Percentiles rank a stretch among this genome's conserved stretches.
Conservation (phyloP, 306 rosid genomes). For the Hippophae gyantsensis region DNA sequence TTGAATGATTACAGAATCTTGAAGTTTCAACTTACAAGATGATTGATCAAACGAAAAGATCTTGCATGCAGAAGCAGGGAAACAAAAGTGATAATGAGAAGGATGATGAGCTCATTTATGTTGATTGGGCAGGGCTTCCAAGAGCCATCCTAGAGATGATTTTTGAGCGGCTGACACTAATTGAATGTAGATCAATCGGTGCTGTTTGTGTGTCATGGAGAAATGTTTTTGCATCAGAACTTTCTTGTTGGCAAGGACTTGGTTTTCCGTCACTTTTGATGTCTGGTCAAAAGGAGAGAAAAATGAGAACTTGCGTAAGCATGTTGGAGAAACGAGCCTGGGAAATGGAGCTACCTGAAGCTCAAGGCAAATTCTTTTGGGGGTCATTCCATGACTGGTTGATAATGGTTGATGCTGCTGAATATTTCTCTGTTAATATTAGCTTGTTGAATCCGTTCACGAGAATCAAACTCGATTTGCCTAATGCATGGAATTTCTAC, state of each 20-base stretch:
- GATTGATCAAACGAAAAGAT: constrained; percentile 26
- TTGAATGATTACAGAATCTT: constrained; percentile 9
- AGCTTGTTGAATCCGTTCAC: constrained; percentile 49
- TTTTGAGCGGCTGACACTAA: constrained; percentile 25
- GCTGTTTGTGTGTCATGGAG: constrained; percentile 55
- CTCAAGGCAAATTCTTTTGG: constrained; percentile 43
- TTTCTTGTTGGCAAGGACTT: constrained; percentile 32
- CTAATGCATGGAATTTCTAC: constrained; percentile 49
- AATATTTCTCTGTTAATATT: constrained; percentile 28
- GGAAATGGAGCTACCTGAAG: constrained; percentile 41
- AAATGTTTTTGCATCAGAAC: constrained; percentile 30
- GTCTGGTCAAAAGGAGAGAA: constrained; percentile 41
- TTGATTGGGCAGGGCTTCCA: constrained; percentile 43
- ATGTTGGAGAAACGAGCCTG: constrained; percentile 43
- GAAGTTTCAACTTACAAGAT: constrained; percentile 21
- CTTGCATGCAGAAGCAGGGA: constrained; percentile 18
- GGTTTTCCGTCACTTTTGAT: constrained; percentile 57
- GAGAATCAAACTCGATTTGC: constrained; percentile 29
- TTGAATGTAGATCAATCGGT: constrained; percentile 44
- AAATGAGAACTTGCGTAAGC: constrained; percentile 39
- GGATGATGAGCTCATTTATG: constrained; percentile 1
- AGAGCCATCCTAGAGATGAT: constrained; percentile 17
- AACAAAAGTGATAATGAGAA: constrained; percentile 6
- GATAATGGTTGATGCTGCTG: constrained; percentile 32
- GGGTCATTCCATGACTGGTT: constrained; percentile 62